phyloP scores from a whole-genome alignment of 2,329 filamentous ascomycete species.

The Arthrobotrys megalospora region DNA sequence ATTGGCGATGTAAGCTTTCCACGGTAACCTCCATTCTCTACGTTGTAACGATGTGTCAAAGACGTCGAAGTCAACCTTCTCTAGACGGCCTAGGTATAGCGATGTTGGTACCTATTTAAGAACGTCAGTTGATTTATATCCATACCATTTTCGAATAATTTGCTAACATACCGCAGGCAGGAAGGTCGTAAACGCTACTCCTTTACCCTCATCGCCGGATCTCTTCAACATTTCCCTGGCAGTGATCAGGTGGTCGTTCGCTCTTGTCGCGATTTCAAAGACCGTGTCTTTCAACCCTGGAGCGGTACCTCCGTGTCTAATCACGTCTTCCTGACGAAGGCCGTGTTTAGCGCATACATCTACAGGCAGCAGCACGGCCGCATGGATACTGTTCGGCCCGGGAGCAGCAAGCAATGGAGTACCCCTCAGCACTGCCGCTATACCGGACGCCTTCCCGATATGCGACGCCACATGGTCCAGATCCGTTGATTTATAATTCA shows the following conservation, averaged over 20 bases:
- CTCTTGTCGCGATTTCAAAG: slow-evolving; percentile 91
- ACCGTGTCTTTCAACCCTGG: slow-evolving; percentile 88
- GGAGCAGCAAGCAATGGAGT: slow-evolving; percentile 89
- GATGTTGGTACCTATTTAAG: slow-evolving; percentile 80
- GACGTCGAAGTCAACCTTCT: slow-evolving; percentile 88
- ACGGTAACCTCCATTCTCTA: slow-evolving; percentile 87
- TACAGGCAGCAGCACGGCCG: slow-evolving; percentile 83
- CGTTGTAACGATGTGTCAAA: slow-evolving; percentile 76
- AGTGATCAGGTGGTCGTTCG: slow-evolving; percentile 95
- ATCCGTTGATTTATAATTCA: slow-evolving; percentile 85
- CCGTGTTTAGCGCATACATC: slow-evolving; percentile 88
- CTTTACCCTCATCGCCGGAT: slow-evolving; percentile 82
- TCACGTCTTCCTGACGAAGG: slow-evolving; percentile 89
- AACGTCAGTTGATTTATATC: slow-evolving; percentile 73
- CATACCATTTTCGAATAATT: slow-evolving; percentile 66
- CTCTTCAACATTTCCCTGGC: slow-evolving; percentile 91
- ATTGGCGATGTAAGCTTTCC: slow-evolving; percentile 70
- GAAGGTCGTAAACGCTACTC: slow-evolving; percentile 69
- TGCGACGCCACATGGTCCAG: slow-evolving; percentile 95
- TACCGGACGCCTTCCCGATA: slow-evolving; percentile 93
- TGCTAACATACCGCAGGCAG: slow-evolving; percentile 70
- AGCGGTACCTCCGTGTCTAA: slow-evolving; percentile 80
- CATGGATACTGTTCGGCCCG: slow-evolving; percentile 64
- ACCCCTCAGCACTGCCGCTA: slow-evolving; percentile 86
- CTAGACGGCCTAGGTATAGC: slow-evolving; percentile 82